Evolutionary conservation across 2,329 filamentous ascomycete genomes (phyloP), one percentile per base, ranked within the genome.

Genomic region (Sporothrix protearum): DNA sequence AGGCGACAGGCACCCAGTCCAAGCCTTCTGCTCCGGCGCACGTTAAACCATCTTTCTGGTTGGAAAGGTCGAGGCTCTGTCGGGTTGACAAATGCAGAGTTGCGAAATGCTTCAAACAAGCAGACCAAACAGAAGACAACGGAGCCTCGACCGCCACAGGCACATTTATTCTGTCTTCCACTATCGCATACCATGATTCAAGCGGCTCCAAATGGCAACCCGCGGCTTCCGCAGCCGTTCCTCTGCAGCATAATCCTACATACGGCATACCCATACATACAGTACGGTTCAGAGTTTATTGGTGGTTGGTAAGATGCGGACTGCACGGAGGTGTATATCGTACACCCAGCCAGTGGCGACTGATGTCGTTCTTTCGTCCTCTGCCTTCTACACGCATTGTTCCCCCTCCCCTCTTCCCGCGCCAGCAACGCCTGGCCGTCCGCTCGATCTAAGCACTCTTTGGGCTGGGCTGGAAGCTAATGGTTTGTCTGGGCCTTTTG

Each of bases 1-100:
- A 63, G n/a, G 14, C n/a, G 57, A 63, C 57, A 63, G n/a, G 57
- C 36, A 63, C 57, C 36, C 36, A 36, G 57, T 25, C 57, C 57
- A 42, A 55, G 57, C 57, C 22, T 25, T n/a, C 33, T n/a, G 33
- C 30, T 12, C 57, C 57, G 30, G 53, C 53, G 12, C 53, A 55
- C 28, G 53, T 55, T 55, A 25, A 10, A 51, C 49, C 49, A 14
- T 42, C 10, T 42, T 5, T 42, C 39, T 5, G 39, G 12, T 42
- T 42, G 6, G 49, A 12, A 12, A 30, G 14, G 53, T 55, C 47
- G 53, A 16, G 25, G 53, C 53, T 55, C 53, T 42, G 39, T 42
- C 39, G 33, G 8, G 33, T 51, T 51, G 19, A 22, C 47, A 51
- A 51, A 51, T 51, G 39, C 10, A 42, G 39, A 10, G 12, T 42